phyloP scores from a whole-genome alignment of 768 basidiomycete species.

The Russula earlei region DNA sequence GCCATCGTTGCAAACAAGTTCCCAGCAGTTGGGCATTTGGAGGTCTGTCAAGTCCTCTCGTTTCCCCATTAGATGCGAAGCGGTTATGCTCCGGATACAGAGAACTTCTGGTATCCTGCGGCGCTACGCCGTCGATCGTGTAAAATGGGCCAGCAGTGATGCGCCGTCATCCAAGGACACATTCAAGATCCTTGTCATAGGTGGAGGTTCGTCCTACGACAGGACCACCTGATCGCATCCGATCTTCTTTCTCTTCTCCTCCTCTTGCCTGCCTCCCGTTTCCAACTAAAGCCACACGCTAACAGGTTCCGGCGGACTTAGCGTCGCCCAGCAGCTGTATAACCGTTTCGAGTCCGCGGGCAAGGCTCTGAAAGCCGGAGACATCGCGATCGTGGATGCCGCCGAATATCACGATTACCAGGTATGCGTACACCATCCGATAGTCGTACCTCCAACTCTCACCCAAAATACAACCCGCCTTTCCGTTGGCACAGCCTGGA shows the following conservation, averaged over 20 bases:
- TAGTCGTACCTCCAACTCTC: neutral
- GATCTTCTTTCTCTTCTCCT: neutral
- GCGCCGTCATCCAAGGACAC: conserved; percentile 36
- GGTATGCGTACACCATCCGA: conserved; percentile 28
- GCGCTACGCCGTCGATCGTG: neutral
- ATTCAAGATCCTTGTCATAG: conserved; percentile 79
- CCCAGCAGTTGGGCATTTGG: neutral
- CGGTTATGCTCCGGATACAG: conserved; percentile 12
- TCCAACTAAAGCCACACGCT: neutral
- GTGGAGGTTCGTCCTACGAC: conserved; percentile 53
- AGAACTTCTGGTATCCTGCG: conserved; percentile 2
- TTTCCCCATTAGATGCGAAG: too few relatives aligned
- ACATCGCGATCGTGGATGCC: conserved; percentile 80
- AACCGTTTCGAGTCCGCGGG: conserved; percentile 65
- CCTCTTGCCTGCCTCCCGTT: neutral
- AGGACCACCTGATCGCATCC: conserved; percentile 2
- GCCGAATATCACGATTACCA: conserved; percentile 82
- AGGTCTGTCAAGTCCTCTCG: too few relatives aligned
- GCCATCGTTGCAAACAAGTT: neutral
- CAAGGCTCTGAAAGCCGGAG: conserved; percentile 56
- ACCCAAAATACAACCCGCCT: conserved; percentile 1
- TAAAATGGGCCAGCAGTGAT: conserved; percentile 31
- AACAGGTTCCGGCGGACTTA: conserved; percentile 71
- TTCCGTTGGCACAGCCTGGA: conserved; percentile 54
- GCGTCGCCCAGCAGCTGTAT: conserved; percentile 82